Conservation (phyloP, 2,329 filamentous ascomycete genomes). For the Pestalotiopsis sp. region DNA sequence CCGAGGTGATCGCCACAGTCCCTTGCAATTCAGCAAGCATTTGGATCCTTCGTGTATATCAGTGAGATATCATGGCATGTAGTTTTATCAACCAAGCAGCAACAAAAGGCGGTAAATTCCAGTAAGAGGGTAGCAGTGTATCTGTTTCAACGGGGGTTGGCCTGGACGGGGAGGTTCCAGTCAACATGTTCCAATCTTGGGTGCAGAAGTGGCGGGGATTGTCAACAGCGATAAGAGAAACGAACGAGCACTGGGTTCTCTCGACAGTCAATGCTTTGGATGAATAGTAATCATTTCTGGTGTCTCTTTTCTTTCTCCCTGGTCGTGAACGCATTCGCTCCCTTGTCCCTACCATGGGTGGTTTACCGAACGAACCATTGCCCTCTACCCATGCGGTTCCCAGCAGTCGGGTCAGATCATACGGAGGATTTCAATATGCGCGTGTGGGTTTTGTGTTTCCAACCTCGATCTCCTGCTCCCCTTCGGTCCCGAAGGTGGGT, state of each 20-base stretch:
- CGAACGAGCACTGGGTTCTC: not conserved
- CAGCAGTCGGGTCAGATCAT: not conserved
- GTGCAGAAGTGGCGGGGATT: not conserved
- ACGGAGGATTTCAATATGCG: not conserved
- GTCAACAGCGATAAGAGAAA: not conserved
- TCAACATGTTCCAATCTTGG: not conserved
- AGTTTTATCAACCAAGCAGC: not conserved
- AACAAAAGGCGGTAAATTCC: not conserved
- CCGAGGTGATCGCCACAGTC: not conserved
- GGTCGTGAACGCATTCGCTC: not conserved
- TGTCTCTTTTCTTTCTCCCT: not conserved
- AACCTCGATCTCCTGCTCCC: not conserved
- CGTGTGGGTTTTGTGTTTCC: not conserved
- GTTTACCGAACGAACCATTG: not conserved
- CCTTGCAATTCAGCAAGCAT: not conserved
- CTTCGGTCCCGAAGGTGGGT: conserved; percentile 5
- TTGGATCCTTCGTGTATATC: not conserved
- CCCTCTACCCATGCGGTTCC: not conserved
- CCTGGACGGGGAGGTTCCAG: not conserved
- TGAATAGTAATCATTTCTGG: not conserved
- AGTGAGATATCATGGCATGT: not conserved
- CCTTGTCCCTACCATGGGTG: not conserved
- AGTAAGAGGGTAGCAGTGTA: not conserved
- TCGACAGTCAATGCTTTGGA: not conserved
- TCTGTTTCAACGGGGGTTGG: not conserved